Percentiles rank a stretch among this genome's conserved stretches.
Conservation (phyloP, 78 protist genomes). For the Polysphondylium violaceum region DNA sequence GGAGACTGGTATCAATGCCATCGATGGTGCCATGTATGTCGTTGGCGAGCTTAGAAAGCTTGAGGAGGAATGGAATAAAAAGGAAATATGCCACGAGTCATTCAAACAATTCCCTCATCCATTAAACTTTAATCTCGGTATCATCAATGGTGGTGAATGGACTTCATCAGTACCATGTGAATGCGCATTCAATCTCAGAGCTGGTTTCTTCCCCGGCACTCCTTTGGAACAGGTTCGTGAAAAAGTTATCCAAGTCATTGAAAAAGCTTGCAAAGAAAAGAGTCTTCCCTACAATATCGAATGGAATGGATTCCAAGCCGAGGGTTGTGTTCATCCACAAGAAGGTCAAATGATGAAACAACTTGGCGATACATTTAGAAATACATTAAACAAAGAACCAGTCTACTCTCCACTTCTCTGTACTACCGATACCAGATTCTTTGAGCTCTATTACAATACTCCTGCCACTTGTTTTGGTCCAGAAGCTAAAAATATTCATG, state of each 20-base stretch:
- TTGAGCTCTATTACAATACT: constrained; percentile 44
- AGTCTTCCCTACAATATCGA: constrained; percentile 4
- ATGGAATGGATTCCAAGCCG: constrained; percentile 83
- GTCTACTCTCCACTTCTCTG: constrained; percentile 46
- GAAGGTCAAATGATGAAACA: constrained; percentile 14
- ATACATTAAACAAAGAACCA: constrained; percentile 15
- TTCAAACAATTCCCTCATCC: constrained; percentile 59
- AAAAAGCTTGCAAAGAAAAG: constrained; percentile 44
- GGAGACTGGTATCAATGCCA: constrained; percentile 63
- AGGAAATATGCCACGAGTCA: constrained; percentile 9
- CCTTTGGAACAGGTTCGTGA: not conserved
- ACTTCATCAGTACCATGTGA: constrained; percentile 69
- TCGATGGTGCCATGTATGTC: constrained; percentile 57
- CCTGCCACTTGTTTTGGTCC: constrained; percentile 78
- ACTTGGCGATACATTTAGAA: constrained; percentile 17
- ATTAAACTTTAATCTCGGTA: constrained; percentile 60
- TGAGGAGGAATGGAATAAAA: constrained; percentile 27
- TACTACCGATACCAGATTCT: constrained; percentile 67
- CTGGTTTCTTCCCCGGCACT: constrained; percentile 71
- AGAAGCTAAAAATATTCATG: constrained; percentile 59
- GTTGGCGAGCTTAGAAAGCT: constrained; percentile 44
- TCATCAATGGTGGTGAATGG: constrained; percentile 76
- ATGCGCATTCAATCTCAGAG: constrained; percentile 59
- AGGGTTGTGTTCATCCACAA: constrained; percentile 15
- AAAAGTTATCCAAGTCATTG: not conserved